Evolutionary conservation across 768 basidiomycete species (phyloP).

Genomic region (Lactarius hatsudake): DNA sequence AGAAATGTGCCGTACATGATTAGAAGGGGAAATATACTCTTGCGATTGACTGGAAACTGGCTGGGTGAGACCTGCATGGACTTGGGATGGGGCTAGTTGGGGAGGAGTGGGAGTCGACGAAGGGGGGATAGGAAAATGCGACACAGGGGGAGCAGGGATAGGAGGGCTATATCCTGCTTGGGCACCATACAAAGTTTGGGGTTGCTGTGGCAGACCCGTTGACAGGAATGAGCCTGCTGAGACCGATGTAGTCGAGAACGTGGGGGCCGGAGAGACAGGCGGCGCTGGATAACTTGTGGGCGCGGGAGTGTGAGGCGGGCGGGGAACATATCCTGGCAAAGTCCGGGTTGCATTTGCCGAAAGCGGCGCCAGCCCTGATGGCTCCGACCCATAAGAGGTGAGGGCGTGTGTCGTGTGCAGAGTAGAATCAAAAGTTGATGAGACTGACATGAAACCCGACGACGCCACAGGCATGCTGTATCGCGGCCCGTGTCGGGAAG

Average conservation of each 20-base stretch:
- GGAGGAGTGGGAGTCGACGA: slow-evolving; percentile 37
- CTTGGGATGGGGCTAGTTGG: slow-evolving; percentile 34
- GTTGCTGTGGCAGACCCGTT: slow-evolving; percentile 9
- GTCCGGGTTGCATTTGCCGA: slow-evolving; percentile 30
- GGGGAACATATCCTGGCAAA: slow-evolving; percentile 29
- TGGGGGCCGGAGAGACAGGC: slow-evolving; percentile 25
- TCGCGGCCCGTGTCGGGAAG: slow-evolving; percentile 50
- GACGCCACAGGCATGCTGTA: slow-evolving; percentile 65
- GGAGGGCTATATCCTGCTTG: slow-evolving; percentile 23
- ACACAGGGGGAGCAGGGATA: slow-evolving; percentile 29
- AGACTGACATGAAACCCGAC: slow-evolving; percentile 65
- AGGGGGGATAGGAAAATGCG: slow-evolving; percentile 28
- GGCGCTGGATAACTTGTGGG: slow-evolving; percentile 9
- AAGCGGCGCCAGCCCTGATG: slow-evolving; percentile 24
- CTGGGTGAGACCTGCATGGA: slow-evolving; percentile 7
- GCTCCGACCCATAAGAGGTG: slow-evolving; percentile 27
- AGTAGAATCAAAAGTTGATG: slow-evolving; percentile 30
- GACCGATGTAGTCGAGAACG: slow-evolving; percentile 5
- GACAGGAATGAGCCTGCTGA: slow-evolving; percentile 17
- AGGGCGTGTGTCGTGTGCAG: slow-evolving; percentile 5
- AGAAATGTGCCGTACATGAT: slow-evolving; percentile 9
- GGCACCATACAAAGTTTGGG: slow-evolving; percentile 9
- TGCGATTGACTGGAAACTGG: not conserved
- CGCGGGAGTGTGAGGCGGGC: slow-evolving; percentile 26
- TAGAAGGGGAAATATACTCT: slow-evolving; percentile 18